Percentiles rank a stretch among this genome's conserved stretches.
phyloP scores from a whole-genome alignment of 768 basidiomycete species.

The Trametes punicea region DNA sequence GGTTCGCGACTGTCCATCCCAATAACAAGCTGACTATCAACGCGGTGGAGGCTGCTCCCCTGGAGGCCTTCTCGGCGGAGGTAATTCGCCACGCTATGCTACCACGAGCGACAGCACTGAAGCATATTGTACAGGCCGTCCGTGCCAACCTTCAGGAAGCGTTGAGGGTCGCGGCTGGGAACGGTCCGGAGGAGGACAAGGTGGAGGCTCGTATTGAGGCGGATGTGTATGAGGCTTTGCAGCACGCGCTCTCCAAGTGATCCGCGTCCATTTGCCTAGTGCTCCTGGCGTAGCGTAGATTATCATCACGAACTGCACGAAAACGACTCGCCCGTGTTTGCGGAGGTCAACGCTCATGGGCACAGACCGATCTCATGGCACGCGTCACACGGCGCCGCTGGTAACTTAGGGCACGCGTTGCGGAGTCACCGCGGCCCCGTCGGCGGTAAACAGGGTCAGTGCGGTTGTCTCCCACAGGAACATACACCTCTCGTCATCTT shows the following conservation, averaged over 20 bases:
- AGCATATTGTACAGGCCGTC: constrained; percentile 58
- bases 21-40: constrained; percentile 97
- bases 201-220: constrained; percentile 91
- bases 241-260: constrained; percentile 70
- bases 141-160: constrained; percentile 89
- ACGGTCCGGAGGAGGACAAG: constrained; percentile 91
- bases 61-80: constrained; percentile 89
- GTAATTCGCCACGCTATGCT: constrained; percentile 38
- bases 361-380: too few species aligned
- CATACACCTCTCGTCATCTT: too few species aligned
- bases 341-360: too few species aligned
- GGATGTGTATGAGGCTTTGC: constrained; percentile 94
- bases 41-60: constrained; percentile 91
- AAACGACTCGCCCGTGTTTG: not conserved
- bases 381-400: too few species aligned
- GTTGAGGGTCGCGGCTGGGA: constrained; percentile 72
- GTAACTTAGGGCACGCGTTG: too few species aligned
- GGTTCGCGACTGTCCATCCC: constrained; percentile 96
- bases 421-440: too few species aligned
- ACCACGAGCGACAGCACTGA: not conserved
- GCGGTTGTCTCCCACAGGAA: not conserved
- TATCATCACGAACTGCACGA: not conserved
- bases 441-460: not conserved
- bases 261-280: not conserved
- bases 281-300: constrained; percentile 12